Evolutionary conservation across 2,329 filamentous ascomycete species (phyloP), one percentile per base, ranked within the genome.

Genomic region (Phoma herbarum): DNA sequence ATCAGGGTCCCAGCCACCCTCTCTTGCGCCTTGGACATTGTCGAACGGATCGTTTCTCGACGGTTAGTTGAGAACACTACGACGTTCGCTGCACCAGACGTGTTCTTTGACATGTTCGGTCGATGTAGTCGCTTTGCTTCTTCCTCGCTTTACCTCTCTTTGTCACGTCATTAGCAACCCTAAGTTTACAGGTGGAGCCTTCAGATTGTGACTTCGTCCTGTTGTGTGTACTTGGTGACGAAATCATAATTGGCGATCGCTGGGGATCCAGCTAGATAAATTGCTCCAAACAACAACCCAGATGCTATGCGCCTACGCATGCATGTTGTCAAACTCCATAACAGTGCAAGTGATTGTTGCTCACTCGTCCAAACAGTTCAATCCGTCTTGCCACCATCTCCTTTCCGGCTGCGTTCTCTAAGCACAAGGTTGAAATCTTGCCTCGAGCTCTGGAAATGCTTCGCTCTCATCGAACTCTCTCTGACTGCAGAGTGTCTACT

Each of bases 391-490:
- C 59, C 62, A 9, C 63, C 60, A 2, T 61, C 62, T 0, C 67
- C 68, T 44, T 67, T 74, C 12, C 65, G 56, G 9, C 66, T 65
- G 33, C 75, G 63, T 4, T 74, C 71, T 39, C 72, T 64, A 1
- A 76, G 53, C 7, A 65, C 65, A 11, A 75, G 67, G 46, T 72
- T 75, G 37, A 73, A 59, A 39, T 76, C 67, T 29, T 66, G 63
- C 49, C 72, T 66, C 29, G 71, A 69, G 42, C 67, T 74, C 59
- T 72, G 72, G 62, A 72, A 75, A 49, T 73, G 74, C 49, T 68
- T 43, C 20, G 57, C 46, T 49, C 59, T 48, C 16, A 14, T 16
- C 2, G 37, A 23, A 23, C 44, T 42, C 26, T 54, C 52, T 25
- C 5, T 60, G 4, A 57, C 61, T 25, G 39, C 46, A 2, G 63